phyloP scores from a whole-genome alignment of 805 yeast species.

The Yarrowia alimentaria region DNA sequence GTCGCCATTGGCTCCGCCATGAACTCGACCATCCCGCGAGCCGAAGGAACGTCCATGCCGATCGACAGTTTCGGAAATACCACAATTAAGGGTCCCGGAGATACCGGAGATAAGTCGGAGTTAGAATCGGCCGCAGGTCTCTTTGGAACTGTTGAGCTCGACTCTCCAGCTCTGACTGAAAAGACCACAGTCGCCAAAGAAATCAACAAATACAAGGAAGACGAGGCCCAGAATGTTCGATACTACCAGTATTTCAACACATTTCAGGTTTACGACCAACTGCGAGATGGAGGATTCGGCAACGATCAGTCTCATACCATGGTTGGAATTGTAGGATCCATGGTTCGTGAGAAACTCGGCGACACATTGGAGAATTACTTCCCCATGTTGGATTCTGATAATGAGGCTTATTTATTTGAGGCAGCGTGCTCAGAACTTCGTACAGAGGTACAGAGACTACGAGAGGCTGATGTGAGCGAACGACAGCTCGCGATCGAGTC shows the following conservation, averaged over 20 bases:
- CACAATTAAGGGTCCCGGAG: background rate
- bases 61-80: background rate
- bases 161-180: constrained; percentile 2
- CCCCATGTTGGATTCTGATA: constrained; percentile 68
- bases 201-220: constrained; percentile 13
- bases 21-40: constrained; percentile 7
- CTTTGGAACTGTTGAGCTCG: constrained; percentile 15
- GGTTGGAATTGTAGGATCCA: constrained; percentile 46
- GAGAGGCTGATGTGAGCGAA: constrained; percentile 69
- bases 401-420: constrained; percentile 82
- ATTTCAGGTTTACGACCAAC: constrained; percentile 54
- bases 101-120: no score
- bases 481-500: constrained; percentile 64
- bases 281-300: constrained; percentile 58
- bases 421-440: constrained; percentile 87
- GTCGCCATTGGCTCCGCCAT: constrained; percentile 11
- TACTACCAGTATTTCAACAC: constrained; percentile 53
- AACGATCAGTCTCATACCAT: constrained; percentile 60
- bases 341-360: constrained; percentile 40
- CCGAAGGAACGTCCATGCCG: constrained; percentile 25
- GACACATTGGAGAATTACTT: constrained; percentile 40
- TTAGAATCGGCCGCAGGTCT: no score
- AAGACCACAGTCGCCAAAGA: constrained; percentile 6
- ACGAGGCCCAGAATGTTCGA: constrained; percentile 21
- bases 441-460: constrained; percentile 69